phyloP scores from a whole-genome alignment of 345 rosid genomes.

The Camelina laxa region DNA sequence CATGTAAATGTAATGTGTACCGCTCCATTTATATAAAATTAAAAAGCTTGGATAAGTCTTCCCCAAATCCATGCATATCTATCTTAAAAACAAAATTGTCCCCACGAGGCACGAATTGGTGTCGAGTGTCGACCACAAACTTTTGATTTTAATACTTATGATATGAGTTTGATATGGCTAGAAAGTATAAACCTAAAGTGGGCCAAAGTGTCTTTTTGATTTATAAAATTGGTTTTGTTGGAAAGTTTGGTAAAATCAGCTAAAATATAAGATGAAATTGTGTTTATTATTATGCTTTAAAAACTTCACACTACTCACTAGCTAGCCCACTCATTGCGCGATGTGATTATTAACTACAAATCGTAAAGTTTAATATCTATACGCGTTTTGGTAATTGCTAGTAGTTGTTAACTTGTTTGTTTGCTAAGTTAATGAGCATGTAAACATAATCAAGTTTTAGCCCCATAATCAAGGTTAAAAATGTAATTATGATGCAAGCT shows the following conservation, averaged over 20 bases:
- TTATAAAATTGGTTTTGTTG: constrained; percentile 12
- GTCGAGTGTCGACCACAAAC: constrained; percentile 37
- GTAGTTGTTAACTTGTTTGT: neutral
- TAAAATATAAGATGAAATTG: constrained; percentile 32
- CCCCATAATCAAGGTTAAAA: neutral
- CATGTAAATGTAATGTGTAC: neutral
- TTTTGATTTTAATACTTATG: constrained; percentile 20
- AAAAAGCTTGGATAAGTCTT: constrained; percentile 23
- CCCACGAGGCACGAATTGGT: constrained; percentile 29
- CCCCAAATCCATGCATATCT: constrained; percentile 29
- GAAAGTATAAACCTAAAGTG: constrained; percentile 32
- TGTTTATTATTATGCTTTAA: constrained; percentile 9
- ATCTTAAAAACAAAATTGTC: constrained; percentile 19
- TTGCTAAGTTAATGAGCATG: neutral
- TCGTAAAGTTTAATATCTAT: neutral
- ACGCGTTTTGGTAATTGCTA: neutral
- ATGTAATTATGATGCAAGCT: neutral
- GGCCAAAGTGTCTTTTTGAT: constrained; percentile 17
- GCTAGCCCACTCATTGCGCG: constrained; percentile 6
- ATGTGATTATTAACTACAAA: neutral
- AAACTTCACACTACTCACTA: neutral
- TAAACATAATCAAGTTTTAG: neutral
- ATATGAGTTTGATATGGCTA: constrained; percentile 15
- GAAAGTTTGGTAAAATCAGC: constrained; percentile 32
- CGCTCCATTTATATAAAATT: neutral